Evolutionary conservation across 75 land plant species (phyloP), one percentile per base, ranked within the genome.

Genomic region (Picea sitchensis): DNA sequence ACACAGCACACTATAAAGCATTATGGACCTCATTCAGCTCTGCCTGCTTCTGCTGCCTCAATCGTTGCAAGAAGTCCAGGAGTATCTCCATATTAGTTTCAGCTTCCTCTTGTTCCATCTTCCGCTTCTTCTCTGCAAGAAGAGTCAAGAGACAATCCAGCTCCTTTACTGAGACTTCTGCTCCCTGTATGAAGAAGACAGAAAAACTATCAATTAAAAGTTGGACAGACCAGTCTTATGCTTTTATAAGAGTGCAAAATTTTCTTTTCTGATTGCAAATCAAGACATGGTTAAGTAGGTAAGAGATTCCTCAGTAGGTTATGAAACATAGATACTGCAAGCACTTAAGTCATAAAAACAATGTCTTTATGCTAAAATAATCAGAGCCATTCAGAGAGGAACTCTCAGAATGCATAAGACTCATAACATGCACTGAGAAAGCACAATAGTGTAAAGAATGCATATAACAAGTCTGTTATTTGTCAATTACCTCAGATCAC

Each of bases 61-160:
- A 82, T 38, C 92, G 86, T 62, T 91, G 88, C 80, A 97, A 78
- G 76, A 97, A 97, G 62, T 92, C 96, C 26, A 90, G 81, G 23
- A 97, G 82, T 75, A 97, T 89, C 83, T 95, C 94, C 95, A 97
- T 88, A 78, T 97, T 97, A 72, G 89, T 92, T 75, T 93, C 99
- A 36, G 99, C 94, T 85, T 97, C 98, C 81, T 97, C 98, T 82
- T 95, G 98, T 81, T 97, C 98, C 88, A 96, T 94, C 85, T 90
- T 95, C 56, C 90, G 88, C 86, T 90, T 97, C 83, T 95, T 97
- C 81, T 95, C 99, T 9, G 87, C 74, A 76, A 97, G 89, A 56
- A 97, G 88, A 59, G 84, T 76, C 79, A 97, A 65, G 8, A 97
- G 87, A 65, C 78, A 75, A 72, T 95, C 99, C 9, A 97, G 65